These are phyloP conservation scores for Saccharomycopsis sp. DNA, from an alignment of 805 yeast genomes.

Conservation along the genomic window DNA sequence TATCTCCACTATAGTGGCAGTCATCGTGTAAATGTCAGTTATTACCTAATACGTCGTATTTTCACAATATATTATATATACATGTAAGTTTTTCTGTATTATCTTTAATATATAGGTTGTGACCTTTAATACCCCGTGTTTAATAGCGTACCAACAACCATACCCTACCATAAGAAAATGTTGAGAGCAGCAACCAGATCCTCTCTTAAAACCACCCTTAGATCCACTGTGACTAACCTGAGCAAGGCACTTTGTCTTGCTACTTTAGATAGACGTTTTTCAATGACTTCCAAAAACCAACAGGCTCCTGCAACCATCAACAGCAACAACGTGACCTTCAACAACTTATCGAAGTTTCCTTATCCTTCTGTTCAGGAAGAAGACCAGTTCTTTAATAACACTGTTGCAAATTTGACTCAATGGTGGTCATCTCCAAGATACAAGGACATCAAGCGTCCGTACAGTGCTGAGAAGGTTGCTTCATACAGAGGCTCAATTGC, in stretches of 20 bases:
- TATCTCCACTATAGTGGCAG: not conserved
- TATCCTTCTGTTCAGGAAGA: constrained; percentile 31
- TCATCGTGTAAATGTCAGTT: no score
- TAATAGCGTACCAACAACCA: not conserved
- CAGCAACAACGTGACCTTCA: not conserved
- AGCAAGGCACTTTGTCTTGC: not conserved
- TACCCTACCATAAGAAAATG: not conserved
- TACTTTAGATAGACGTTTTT: not conserved
- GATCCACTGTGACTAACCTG: not conserved
- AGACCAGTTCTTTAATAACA: constrained; percentile 27
- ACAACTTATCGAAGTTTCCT: constrained; percentile 25
- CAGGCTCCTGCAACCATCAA: not conserved
- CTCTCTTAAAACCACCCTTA: not conserved
- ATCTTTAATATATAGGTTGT: not conserved
- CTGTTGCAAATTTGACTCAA: constrained; percentile 33
- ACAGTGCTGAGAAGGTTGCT: constrained; percentile 47
- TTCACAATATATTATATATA: not conserved
- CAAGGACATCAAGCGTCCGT: constrained; percentile 42
- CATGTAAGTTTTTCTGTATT: not conserved
- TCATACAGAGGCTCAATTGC: constrained; percentile 43
- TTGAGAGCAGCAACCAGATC: not conserved
- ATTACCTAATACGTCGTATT: no score
- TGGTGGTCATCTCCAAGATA: constrained; percentile 49
- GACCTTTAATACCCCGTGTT: not conserved
- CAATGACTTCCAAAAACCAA: not conserved